phyloP scores from a whole-genome alignment of 306 rosid genomes.

The Mucuna pruriens region DNA sequence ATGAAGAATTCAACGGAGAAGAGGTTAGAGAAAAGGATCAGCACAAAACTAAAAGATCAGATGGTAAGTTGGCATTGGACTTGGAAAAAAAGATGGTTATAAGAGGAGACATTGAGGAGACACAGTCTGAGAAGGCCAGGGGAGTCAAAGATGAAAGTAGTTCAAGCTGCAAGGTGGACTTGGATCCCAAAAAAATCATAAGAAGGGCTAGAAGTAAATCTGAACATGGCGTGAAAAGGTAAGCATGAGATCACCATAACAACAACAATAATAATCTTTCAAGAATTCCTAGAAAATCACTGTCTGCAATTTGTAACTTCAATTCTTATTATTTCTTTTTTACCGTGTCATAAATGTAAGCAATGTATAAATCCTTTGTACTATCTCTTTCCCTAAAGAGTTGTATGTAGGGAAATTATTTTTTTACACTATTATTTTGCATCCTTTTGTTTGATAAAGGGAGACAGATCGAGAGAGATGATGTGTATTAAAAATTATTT shows the following conservation, averaged over 20 bases:
- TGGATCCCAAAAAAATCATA: conserved; percentile 63
- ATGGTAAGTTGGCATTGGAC: conserved; percentile 54
- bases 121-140: conserved; percentile 46
- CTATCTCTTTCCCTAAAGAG: conserved; percentile 22
- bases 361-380: conserved; percentile 41
- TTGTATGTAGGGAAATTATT: not conserved
- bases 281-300: conserved; percentile 31
- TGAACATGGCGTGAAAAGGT: conserved; percentile 65
- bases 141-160: conserved; percentile 46
- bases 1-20: conserved; percentile 52
- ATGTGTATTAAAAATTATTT: not conserved
- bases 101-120: conserved; percentile 56
- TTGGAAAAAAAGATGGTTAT: conserved; percentile 52
- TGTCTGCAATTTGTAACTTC: conserved; percentile 41
- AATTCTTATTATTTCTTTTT: conserved; percentile 47
- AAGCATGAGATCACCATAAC: conserved; percentile 40
- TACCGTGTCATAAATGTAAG: conserved; percentile 37
- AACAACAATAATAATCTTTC: not conserved
- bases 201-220: conserved; percentile 68
- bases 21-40: conserved; percentile 52
- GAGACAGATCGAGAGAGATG: not conserved
- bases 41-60: conserved; percentile 53
- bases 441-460: not conserved
- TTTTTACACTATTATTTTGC: not conserved
- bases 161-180: conserved; percentile 55